Base-by-base conservation (phyloP, 2,329 filamentous ascomycete species). In the Podosphaera aphanis region DNA sequence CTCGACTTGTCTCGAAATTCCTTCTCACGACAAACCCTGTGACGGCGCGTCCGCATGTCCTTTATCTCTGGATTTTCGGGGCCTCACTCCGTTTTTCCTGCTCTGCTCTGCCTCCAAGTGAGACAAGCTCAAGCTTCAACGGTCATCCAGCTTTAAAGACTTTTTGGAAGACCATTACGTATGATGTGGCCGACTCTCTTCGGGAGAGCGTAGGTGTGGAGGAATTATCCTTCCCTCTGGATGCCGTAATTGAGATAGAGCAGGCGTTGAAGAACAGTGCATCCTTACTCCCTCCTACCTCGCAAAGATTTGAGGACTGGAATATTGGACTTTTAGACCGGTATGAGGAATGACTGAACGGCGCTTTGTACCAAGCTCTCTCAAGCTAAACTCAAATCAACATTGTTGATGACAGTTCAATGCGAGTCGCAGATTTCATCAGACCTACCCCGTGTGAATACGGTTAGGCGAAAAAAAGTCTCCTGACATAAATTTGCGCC, bases 301-400 rank as follows among this genome's bases (percentile, higher is more conserved):
- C 77, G 48, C 65, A 73, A 47, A 61, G 53, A 23, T 79, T 81
- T 51, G 66, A 71, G 55, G 70, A 68, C n/a, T 84, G 78, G 78
- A 67, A 68, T 21, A 74, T 83, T 4, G 77, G 75, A 1, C 57
- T 83, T 16, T 55, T 83, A 48, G 66, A 69, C 50, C 63, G 69
- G 48, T 77, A 70, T 60, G 59, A 63, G 46, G 78, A 43, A 65
- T 78, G n/a, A n/a, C n/a, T n/a, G n/a, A n/a, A n/a, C n/a, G n/a
- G n/a, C n/a, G n/a, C n/a, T n/a, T n/a, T n/a, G n/a, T n/a, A n/a
- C n/a, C n/a, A n/a, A n/a, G n/a, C n/a, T n/a, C n/a, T n/a, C n/a
- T n/a, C n/a, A n/a, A n/a, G n/a, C n/a, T n/a, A n/a, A n/a, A n/a
- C n/a, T n/a, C n/a, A n/a, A n/a, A n/a, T n/a, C n/a, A n/a, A n/a